A percentile compares a stretch with the other conserved stretches of the same genome.
Evolutionary conservation across 495 filamentous ascomycete species (phyloP).

Genomic region (Umbilicaria muhlenbergii): DNA sequence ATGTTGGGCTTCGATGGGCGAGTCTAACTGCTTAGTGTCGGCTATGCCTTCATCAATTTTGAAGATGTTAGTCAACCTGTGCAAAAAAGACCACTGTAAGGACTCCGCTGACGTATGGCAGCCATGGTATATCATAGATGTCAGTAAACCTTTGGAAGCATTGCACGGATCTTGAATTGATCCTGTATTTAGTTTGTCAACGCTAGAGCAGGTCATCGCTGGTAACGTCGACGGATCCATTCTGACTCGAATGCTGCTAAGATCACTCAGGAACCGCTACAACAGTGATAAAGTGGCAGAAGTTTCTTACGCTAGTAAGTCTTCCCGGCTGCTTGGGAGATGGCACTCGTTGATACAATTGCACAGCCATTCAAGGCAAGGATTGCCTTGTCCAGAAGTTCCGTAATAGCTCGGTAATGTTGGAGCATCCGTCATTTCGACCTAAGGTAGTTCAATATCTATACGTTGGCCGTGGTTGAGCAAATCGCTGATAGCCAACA

Average conservation of each 20-base stretch:
- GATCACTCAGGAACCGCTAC: slow-evolving; percentile 48
- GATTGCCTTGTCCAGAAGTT: slow-evolving; percentile 89
- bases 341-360: slow-evolving; percentile 8
- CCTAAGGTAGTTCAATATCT: slow-evolving; percentile 51
- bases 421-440: slow-evolving; percentile 63
- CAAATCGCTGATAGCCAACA: slow-evolving; percentile 8
- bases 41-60: slow-evolving; percentile 97
- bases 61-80: slow-evolving; percentile 43
- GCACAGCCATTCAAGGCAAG: slow-evolving; percentile 70
- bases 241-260: slow-evolving; percentile 5
- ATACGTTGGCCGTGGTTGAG: background rate
- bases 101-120: slow-evolving; percentile 22
- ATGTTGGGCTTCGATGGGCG: no score
- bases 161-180: slow-evolving; percentile 15
- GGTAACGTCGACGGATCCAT: slow-evolving; percentile 27
- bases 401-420: slow-evolving; percentile 89
- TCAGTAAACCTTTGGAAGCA: slow-evolving; percentile 23
- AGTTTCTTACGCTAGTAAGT: slow-evolving; percentile 84
- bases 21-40: slow-evolving; percentile 48
- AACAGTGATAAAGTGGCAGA: slow-evolving; percentile 76
- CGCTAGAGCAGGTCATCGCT: slow-evolving; percentile 52
- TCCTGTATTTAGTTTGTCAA: slow-evolving; percentile 48
- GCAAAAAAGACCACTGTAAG: background rate
- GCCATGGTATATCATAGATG: slow-evolving; percentile 59
- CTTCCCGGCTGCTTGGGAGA: slow-evolving; percentile 4